Base-by-base conservation (phyloP, 768 basidiomycete genomes). In the Gloeostereum incarnatum region DNA sequence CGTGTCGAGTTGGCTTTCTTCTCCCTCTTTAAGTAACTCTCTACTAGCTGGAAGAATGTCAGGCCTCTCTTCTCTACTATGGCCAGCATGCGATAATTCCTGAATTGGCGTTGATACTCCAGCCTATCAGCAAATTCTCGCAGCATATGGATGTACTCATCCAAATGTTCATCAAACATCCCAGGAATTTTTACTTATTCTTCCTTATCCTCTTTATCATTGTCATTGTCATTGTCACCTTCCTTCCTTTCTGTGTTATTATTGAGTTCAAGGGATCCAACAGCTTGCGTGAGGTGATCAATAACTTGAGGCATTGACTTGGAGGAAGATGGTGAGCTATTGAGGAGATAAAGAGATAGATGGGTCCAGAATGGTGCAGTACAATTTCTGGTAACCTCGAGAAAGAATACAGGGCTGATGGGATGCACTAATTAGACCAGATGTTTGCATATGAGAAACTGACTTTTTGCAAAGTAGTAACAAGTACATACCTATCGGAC, bases 361-460 rank as follows among this genome's bases (percentile, higher is more conserved):
- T 50, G 49, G 1, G 35, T 18, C 47, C 50, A 52, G 32, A 52
- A 52, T 1, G 45, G 51, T 11, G 34, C 38, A 3, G 42, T 47
- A 10, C 45, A 25, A 19, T 49, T 39, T 2, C 38, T 19, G 20
- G 26, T 17, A 1, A 48, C 51, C 30, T 53, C 31, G 0, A 45
- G 48, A 31, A 52, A 53, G 26, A 53, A 53, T 7, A 31, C 7
- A 3, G 48, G 46, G 7, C 21, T 16, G 14, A 49, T 47, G 3
- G 38, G 40, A 7, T 50, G 35, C 1, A 40, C 38, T 7, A 9
- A 30, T 36, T 52, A 48, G 1, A 53, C 40, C 1, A 53, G 39
- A 25, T 52, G 45, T 29, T 53, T 53, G 27, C 51, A 52, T 4
- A 52, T 7, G 11, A 53, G 41, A 18, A 52, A 53, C 2, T 38